A percentile compares a stretch with the other conserved stretches of the same genome.
Evolutionary conservation across 2,329 filamentous ascomycete genomes (phyloP).

Genomic region (Sclerotinia subarctica): DNA sequence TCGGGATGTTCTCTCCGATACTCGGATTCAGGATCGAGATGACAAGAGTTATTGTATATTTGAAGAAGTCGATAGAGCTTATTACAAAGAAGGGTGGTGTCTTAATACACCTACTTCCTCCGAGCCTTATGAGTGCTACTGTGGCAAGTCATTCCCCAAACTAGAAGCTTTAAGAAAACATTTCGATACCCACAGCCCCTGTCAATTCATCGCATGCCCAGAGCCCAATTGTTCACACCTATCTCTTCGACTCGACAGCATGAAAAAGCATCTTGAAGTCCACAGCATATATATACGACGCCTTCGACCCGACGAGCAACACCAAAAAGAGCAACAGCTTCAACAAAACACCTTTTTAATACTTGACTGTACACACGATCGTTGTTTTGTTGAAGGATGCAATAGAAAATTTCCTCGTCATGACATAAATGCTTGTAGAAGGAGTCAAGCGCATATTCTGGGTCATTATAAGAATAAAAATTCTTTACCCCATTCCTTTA

Average conservation of each 20-base stretch:
- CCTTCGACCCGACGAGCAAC: rapidly evolving
- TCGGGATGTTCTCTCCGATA: not conserved
- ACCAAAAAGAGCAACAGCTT: not conserved
- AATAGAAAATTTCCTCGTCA: not conserved
- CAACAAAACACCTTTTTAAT: not conserved
- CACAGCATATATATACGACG: not conserved
- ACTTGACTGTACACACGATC: not conserved
- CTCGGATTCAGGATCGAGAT: not conserved
- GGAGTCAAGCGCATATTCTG: not conserved
- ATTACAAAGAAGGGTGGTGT: not conserved
- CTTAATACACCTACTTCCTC: not conserved
- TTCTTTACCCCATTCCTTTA: not conserved
- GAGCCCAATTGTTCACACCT: not conserved
- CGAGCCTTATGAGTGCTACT: not conserved
- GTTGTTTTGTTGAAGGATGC: not conserved
- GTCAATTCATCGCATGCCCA: not conserved
- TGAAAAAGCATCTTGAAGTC: not conserved
- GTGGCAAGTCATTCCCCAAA: not conserved
- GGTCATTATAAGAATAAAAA: not conserved
- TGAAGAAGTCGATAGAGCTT: not conserved
- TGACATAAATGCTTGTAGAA: not conserved
- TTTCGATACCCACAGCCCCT: not conserved
- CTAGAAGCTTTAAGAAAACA: not conserved
- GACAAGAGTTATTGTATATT: not conserved
- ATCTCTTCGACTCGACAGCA: not conserved